Evolutionary conservation across 805 yeast species (phyloP).

Genomic region (Kregervanrija fluxuum): DNA sequence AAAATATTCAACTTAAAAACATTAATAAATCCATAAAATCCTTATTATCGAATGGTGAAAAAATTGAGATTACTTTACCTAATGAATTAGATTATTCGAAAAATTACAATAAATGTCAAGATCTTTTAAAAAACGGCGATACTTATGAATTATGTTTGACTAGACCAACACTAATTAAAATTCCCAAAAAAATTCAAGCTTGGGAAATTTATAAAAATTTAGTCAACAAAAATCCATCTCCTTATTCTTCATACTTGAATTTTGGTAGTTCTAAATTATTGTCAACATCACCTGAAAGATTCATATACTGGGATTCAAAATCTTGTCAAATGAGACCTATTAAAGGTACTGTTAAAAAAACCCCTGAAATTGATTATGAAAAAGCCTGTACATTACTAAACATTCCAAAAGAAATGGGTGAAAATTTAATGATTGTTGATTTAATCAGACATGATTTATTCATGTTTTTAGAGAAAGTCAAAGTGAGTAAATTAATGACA

Average conservation of each 20-base stretch:
- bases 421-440: conserved; percentile 95
- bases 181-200: conserved; percentile 43
- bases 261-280: conserved; percentile 59
- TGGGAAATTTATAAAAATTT: conserved; percentile 80
- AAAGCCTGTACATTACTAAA: conserved; percentile 59
- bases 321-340: conserved; percentile 84
- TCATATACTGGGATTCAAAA: conserved; percentile 64
- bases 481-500: conserved; percentile 73
- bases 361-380: conserved; percentile 42
- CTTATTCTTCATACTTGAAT: conserved; percentile 76
- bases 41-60: conserved; percentile 3
- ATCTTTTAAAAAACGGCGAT: conserved; percentile 67
- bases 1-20: background rate
- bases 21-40: background rate
- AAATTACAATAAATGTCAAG: conserved; percentile 59
- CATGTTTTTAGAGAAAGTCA: conserved; percentile 55
- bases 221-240: conserved; percentile 77
- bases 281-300: conserved; percentile 93
- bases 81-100: conserved; percentile 42
- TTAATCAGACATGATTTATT: conserved; percentile 86
- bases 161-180: conserved; percentile 53
- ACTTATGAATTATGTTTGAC: conserved; percentile 93
- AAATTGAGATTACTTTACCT: conserved; percentile 39
- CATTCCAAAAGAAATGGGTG: conserved; percentile 91
- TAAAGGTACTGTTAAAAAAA: conserved; percentile 86